Base-by-base conservation (phyloP, 192 early-diverging fungal species). In the Obelidium mucronatum region DNA sequence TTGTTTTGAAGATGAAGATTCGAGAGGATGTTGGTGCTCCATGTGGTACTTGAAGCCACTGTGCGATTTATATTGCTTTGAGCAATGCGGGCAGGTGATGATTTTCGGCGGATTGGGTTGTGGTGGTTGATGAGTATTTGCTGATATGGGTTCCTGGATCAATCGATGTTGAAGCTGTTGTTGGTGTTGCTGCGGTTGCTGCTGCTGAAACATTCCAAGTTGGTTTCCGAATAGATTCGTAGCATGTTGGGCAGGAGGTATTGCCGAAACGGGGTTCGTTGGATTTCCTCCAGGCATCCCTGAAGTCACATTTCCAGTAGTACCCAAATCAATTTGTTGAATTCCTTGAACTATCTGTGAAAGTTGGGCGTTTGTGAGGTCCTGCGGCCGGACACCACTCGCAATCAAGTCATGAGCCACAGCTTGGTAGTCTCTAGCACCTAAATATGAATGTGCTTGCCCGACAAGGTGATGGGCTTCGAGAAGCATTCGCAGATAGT, bases 11-110 rank as follows among this genome's bases (percentile, higher is more conserved):
- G 17, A 48, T 48, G 44, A 19, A 15, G 44, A 15, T 48, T 19
- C 8, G 44, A 24, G 2, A 36, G 69, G 53, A 72, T 72, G 69
- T 3, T 42, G 37, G 40, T 95, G 94, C 75, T 96, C 93, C 67
- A 93, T 83, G 75, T 96, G 95, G 82, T 96, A 96, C 84, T 95
- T 95, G 76, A 94, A 88, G 19, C 95, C 95, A 73, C 94, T 94
- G 63, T 94, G 80, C 81, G 94, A 94, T 87, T 96, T 95, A 90
- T 96, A 96, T 40, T 90, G 85, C 80, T 96, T 96, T 76, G 13
- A 28, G 55, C 55, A 31, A 26, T 19, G 44, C 19, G 44, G 44
- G 44, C 44, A 48, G 44, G 44, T 48, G 44, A 15, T 48, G 44
- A 19, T 48, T 6, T 19, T 15, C 19, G 11, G 11, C 8, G 44